A percentile compares a stretch with the other conserved stretches of the same genome.
Evolutionary conservation across 2,329 filamentous ascomycete genomes (phyloP).

Genomic region (Fusarium tuaranense): DNA sequence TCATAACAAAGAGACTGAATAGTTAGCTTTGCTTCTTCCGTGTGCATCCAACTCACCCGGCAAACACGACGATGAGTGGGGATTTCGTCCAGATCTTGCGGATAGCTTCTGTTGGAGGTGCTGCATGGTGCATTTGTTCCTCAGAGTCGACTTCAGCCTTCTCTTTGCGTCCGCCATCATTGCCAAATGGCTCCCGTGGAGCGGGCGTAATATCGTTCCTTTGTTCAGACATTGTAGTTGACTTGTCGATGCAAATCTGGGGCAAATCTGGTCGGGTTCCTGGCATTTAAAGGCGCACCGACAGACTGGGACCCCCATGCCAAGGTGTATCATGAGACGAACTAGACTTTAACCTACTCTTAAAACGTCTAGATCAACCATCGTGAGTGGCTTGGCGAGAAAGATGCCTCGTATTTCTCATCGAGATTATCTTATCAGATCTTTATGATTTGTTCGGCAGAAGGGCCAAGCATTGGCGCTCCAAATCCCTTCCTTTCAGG

Average conservation of each 20-base stretch:
- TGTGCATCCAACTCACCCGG: not conserved
- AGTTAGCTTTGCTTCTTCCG: not conserved
- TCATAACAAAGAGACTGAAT: constrained; percentile 29
- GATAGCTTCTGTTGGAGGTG: constrained; percentile 23
- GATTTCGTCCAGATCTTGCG: constrained; percentile 24
- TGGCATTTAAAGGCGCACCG: not conserved
- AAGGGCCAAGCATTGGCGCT: not conserved
- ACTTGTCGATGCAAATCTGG: not conserved
- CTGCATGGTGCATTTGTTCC: not conserved
- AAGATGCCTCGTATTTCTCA: not conserved
- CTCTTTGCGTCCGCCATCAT: not conserved
- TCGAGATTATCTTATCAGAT: not conserved
- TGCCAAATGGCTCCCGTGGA: not conserved
- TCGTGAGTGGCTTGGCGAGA: not conserved
- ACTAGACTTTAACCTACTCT: not conserved
- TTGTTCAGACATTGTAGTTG: not conserved
- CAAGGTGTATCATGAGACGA: not conserved
- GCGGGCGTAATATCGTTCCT: not conserved
- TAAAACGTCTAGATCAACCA: not conserved
- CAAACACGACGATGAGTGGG: constrained; percentile 14
- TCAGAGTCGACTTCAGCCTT: not conserved
- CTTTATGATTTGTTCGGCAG: not conserved
- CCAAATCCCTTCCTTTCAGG: not conserved
- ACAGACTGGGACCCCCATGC: not conserved
- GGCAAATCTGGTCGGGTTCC: not conserved